Base-by-base conservation (phyloP, 306 rosid species). In the Begonia loranthoides region DNA sequence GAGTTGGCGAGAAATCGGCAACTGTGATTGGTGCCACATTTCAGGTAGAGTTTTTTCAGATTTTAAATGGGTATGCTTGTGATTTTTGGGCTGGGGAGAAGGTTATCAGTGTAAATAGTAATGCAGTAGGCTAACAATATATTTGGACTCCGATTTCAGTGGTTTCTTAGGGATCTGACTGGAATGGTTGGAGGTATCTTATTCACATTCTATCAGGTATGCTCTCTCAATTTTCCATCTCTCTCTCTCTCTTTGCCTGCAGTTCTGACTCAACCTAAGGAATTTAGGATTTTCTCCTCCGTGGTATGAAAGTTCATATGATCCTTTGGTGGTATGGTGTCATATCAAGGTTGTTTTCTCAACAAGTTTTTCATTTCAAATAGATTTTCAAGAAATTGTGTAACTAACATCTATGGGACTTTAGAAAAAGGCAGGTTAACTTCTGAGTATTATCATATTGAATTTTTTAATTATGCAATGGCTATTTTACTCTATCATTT, bases 171-270 rank as follows among this genome's bases (percentile, higher is more conserved):
- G 77, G 97, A 90, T 61, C 69, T 90, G 48, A 82, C 95, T 47
- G 97, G 97, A 72, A 90, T 90, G 97, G 73, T 90, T 66, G 97
- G 97, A 74, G 95, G 95, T 49, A 90, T 90, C 73, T 65, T 90
- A 54, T 90, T 90, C 83, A 86, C 97, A 56, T 82, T 80, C 69
- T 90, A 85, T 69, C 97, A 90, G 97, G 97, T 90, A 33, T 41
- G 56, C 47, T 16, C 47, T 60, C 36, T 28, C 22, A 19, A 28
- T 28, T 28, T 28, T 28, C 36, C 36, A 28, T 28, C 36, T 28
- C 1, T 7, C 36, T 28, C 36, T 28, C 46, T 22, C 41, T 33
- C 60, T 47, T 45, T 34, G 46, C 60, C 49, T 15, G 50, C 60
- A 60, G 55, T 53, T 50, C 17, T 52, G 15, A 21, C 9, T n/a